Evolutionary conservation across 177 flowering plant species (phyloP), one percentile per base, ranked within the genome.

Genomic region (Vitis hybrid): DNA sequence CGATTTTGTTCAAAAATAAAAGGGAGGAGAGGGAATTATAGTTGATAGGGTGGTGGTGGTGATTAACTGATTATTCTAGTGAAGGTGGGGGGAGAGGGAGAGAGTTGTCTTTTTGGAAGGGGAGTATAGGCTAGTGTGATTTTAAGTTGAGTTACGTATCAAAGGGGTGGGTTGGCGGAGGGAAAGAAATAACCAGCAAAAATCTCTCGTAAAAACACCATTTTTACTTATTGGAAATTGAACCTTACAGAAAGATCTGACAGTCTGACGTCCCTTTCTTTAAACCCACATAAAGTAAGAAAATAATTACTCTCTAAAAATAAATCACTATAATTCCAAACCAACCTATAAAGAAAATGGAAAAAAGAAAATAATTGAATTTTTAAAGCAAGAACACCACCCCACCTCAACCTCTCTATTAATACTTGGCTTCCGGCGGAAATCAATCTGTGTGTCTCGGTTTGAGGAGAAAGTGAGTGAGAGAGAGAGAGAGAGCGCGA

Each of bases 181-280:
- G 67, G 18, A 22, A 12, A 26, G 57, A 52, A 66, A 31, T 66
- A 19, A 53, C 49, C 45, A 8, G 22, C 22, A 14, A 53, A 18
- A 50, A 26, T 29, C 50, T 54, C 68, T 66, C 68, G 60, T 66
- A 54, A 66, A 66, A 53, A 29, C 31, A 14, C 22, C 60, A 48
- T 53, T 59, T 67, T 63, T 55, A n/a, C 58, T 66, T 61, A 45
- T 76, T 6, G 79, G 75, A 63, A 76, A 63, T 76, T 72, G 79
- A 64, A 76, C 61, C 64, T 68, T 22, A 2, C 67, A 45, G 34
- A 39, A 22, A 31, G 45, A 18, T 53, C 72, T 76, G 72, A 76
- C 70, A 61, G 31, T 15, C 63, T 67, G 70, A 72, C 70, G 75
- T 67, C 67, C 55, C 66, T 66, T 66, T 72, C 49, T 72, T 54